These are phyloP conservation scores for Boletus vermiculosoides DNA, from an alignment of 768 basidiomycete species.

Conservation along the genomic window DNA sequence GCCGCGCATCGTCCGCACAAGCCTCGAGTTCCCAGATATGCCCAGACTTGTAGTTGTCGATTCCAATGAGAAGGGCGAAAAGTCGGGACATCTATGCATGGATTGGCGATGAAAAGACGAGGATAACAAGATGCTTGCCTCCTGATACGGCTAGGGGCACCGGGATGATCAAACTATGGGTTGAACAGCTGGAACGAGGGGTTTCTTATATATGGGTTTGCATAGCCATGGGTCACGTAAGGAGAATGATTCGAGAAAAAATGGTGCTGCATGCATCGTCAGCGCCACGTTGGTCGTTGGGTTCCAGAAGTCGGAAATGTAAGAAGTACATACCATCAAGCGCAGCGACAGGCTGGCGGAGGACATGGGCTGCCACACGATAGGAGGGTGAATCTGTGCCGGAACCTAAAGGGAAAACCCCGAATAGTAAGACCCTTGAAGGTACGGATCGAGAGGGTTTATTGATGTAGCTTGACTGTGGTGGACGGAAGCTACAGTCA, in stretches of 20 bases:
- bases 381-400: constrained; percentile 11
- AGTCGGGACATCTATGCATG: constrained; percentile 43
- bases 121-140: constrained; percentile 10
- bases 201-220: constrained; percentile 18
- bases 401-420: not conserved
- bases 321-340: constrained; percentile 10
- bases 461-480: constrained; percentile 1
- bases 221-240: constrained; percentile 10
- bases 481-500: not conserved
- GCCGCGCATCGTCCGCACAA: constrained; percentile 62
- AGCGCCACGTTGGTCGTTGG: constrained; percentile 5
- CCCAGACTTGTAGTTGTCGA: constrained; percentile 67
- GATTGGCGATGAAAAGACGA: constrained; percentile 6
- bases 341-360: constrained; percentile 6
- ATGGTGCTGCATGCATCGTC: not conserved
- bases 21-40: constrained; percentile 64
- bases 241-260: not conserved
- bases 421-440: constrained; percentile 1
- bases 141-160: not conserved
- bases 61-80: constrained; percentile 67
- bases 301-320: constrained; percentile 22
- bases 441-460: constrained; percentile 2
- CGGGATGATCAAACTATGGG: constrained; percentile 12
- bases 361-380: not conserved
- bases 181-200: not conserved